phyloP scores from a whole-genome alignment of 805 yeast species.

The Torulaspora maleeae region DNA sequence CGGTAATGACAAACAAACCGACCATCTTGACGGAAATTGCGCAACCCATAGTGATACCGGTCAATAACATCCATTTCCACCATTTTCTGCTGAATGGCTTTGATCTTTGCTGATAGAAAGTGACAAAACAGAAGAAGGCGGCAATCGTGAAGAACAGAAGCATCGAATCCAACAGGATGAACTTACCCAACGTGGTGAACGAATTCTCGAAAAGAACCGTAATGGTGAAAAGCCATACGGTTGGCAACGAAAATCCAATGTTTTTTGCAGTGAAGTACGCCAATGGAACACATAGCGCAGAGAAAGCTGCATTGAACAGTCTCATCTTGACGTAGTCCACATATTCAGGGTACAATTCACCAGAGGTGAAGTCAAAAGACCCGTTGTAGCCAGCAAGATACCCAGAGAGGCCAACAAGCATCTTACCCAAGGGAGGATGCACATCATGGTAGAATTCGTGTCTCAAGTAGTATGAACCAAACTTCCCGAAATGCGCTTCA shows the following conservation, averaged over 20 bases:
- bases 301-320: slow-evolving; percentile 62
- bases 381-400: slow-evolving; percentile 80
- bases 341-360: slow-evolving; percentile 57
- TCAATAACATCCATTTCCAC: slow-evolving; percentile 89
- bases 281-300: slow-evolving; percentile 61
- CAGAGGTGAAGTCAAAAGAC: slow-evolving; percentile 67
- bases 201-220: slow-evolving; percentile 65
- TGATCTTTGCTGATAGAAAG: slow-evolving; percentile 46
- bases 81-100: slow-evolving; percentile 66
- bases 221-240: slow-evolving; percentile 57
- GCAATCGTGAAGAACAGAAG: slow-evolving; percentile 69
- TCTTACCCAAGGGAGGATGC: slow-evolving; percentile 82
- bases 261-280: slow-evolving; percentile 67
- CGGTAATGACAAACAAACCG: slow-evolving; percentile 81
- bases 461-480: slow-evolving; percentile 73
- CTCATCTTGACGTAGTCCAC: slow-evolving; percentile 64
- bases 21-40: slow-evolving; percentile 95
- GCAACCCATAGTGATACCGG: slow-evolving; percentile 86
- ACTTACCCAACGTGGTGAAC: slow-evolving; percentile 65
- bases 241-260: slow-evolving; percentile 46
- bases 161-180: slow-evolving; percentile 74
- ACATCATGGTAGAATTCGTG: slow-evolving; percentile 83
- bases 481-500: slow-evolving; percentile 86
- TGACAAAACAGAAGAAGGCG: slow-evolving; percentile 57
- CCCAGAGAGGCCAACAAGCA: slow-evolving; percentile 74